Evolutionary conservation across 371 early-diverging fungal genomes (phyloP).

Genomic region (Zychaea mexicana): DNA sequence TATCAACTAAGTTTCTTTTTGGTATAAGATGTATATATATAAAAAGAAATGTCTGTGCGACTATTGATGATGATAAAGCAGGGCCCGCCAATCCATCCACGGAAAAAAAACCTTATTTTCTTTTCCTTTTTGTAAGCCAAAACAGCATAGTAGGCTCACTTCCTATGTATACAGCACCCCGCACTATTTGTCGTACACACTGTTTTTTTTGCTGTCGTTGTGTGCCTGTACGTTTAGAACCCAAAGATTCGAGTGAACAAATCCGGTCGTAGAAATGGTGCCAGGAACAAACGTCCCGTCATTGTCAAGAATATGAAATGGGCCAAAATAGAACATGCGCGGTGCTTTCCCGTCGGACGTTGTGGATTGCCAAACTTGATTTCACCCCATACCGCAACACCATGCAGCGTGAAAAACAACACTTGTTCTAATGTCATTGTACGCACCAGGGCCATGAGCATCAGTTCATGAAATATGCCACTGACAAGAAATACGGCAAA

Average conservation of each 20-base stretch:
- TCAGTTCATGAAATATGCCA: constrained; percentile 38
- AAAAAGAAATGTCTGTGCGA: no score
- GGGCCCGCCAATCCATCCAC: no score
- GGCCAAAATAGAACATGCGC: constrained; percentile 7
- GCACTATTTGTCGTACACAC: no score
- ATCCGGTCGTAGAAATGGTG: constrained; percentile 24
- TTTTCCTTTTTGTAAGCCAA: no score
- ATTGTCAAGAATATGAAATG: constrained; percentile 27
- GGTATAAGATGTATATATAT: no score
- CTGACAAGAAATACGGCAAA: constrained; percentile 32
- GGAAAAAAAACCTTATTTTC: no score
- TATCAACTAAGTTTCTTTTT: no score
- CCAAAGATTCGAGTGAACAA: neutral
- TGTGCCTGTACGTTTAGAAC: neutral
- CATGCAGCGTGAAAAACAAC: constrained; percentile 33
- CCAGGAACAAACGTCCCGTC: constrained; percentile 40
- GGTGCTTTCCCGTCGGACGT: constrained; percentile 7
- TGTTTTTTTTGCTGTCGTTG: no score
- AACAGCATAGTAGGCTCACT: no score
- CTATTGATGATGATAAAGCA: no score
- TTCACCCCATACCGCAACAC: constrained; percentile 26
- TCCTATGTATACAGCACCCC: no score
- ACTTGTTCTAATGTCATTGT: constrained; percentile 38
- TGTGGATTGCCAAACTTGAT: constrained; percentile 9
- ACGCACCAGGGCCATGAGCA: constrained; percentile 31